A percentile compares a stretch with the other conserved stretches of the same genome.
phyloP scores from a whole-genome alignment of 768 basidiomycete species.

The Suillus cothurnatus region DNA sequence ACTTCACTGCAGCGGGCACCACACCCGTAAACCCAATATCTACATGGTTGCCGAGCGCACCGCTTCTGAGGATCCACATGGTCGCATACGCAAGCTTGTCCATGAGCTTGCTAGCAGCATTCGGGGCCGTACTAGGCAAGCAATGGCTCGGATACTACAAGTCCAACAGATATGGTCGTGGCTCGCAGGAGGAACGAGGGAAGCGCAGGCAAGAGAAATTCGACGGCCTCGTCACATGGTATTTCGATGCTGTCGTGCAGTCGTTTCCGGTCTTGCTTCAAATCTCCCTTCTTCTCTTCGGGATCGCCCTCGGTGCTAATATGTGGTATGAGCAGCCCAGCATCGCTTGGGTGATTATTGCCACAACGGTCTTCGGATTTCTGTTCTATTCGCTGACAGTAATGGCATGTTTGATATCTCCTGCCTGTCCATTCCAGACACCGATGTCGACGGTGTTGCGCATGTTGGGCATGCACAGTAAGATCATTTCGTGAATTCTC shows the following conservation, averaged over 20 bases:
- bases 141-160: slow-evolving; percentile 16
- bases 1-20: neutral
- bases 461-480: neutral
- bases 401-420: slow-evolving; percentile 6
- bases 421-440: slow-evolving; percentile 8
- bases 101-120: neutral
- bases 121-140: slow-evolving; percentile 18
- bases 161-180: neutral
- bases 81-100: neutral
- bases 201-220: slow-evolving; percentile 12
- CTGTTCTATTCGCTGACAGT: slow-evolving; percentile 7
- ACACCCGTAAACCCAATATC: neutral
- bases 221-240: slow-evolving; percentile 16
- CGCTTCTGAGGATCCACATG: neutral
- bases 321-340: neutral
- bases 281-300: slow-evolving; percentile 15
- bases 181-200: slow-evolving; percentile 13
- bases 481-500: neutral
- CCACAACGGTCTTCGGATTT: neutral
- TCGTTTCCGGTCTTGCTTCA: slow-evolving; percentile 16
- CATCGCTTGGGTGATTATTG: slow-evolving; percentile 6
- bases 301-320: slow-evolving; percentile 7
- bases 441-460: neutral
- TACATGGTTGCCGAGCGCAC: neutral
- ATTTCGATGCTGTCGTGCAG: slow-evolving; percentile 15